Evolutionary conservation across 768 basidiomycete species (phyloP).

Genomic region (Suillus subalutaceus): DNA sequence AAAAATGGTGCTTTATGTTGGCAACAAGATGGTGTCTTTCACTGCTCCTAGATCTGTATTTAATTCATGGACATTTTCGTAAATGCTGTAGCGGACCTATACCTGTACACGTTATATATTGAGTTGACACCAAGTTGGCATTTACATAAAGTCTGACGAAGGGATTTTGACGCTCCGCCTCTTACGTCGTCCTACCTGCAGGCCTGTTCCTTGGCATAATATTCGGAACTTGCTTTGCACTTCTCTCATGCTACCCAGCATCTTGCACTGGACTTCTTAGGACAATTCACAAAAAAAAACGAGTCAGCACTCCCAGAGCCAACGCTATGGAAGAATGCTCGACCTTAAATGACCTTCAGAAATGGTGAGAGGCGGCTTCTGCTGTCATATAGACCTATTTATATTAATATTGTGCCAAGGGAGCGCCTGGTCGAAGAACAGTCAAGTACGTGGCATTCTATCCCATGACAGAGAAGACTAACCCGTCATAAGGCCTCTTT

Average conservation of each 20-base stretch:
- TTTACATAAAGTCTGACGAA: slow-evolving; percentile 1
- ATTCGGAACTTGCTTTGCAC: slow-evolving; percentile 5
- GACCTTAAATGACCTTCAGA: slow-evolving; percentile 12
- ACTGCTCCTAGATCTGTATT: not conserved
- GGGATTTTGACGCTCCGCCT: slow-evolving; percentile 5
- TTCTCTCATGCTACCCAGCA: slow-evolving; percentile 1
- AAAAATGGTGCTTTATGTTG: slow-evolving; percentile 8
- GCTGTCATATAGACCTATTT: slow-evolving; percentile 3
- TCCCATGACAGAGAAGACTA: not conserved
- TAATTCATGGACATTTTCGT: slow-evolving; percentile 4
- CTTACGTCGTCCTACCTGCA: not conserved
- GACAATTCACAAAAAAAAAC: not conserved
- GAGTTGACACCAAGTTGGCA: not conserved
- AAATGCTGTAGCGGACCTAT: not conserved
- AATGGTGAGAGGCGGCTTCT: slow-evolving; percentile 6
- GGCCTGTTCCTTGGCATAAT: slow-evolving; percentile 2
- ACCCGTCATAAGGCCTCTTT: slow-evolving; percentile 28
- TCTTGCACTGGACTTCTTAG: not conserved
- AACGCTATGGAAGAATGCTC: slow-evolving; percentile 11
- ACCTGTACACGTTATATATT: not conserved
- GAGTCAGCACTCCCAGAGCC: slow-evolving; percentile 3
- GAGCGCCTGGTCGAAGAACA: slow-evolving; percentile 37
- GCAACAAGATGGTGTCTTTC: not conserved
- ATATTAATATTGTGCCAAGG: slow-evolving; percentile 22
- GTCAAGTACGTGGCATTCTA: slow-evolving; percentile 26